These are phyloP conservation scores for Tuber calosporum DNA, from an alignment of 495 filamentous ascomycete species.

Conservation along the genomic window DNA sequence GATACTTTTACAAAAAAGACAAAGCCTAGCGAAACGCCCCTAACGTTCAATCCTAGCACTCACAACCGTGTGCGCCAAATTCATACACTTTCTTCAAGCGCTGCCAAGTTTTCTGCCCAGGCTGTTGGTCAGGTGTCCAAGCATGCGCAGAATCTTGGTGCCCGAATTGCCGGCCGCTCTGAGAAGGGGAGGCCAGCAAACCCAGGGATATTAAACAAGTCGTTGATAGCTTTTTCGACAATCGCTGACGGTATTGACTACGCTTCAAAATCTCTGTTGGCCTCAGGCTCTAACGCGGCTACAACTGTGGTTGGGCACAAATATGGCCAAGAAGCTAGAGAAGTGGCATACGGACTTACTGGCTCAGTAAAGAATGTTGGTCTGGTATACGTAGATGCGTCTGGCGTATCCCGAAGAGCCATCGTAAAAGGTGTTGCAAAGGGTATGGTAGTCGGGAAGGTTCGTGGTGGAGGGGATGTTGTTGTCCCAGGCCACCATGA, in stretches of 20 bases:
- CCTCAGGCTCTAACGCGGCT: conserved; percentile 64
- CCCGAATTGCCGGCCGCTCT: conserved; percentile 54
- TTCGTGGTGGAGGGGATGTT: conserved; percentile 72
- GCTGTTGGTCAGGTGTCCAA: conserved; percentile 75
- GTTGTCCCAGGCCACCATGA: conserved; percentile 78
- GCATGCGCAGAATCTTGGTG: conserved; percentile 82
- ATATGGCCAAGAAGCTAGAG: conserved; percentile 77
- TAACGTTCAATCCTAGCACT: conserved; percentile 80
- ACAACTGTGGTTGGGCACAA: conserved; percentile 73
- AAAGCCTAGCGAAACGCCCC: conserved; percentile 64
- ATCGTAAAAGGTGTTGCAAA: conserved; percentile 90
- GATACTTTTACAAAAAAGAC: conserved; percentile 73
- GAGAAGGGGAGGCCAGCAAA: conserved; percentile 55
- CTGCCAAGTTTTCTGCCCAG: conserved; percentile 70
- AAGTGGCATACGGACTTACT: conserved; percentile 62
- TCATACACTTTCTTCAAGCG: conserved; percentile 66
- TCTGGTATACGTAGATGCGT: conserved; percentile 94
- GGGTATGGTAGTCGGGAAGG: conserved; percentile 93
- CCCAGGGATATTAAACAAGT: conserved; percentile 88
- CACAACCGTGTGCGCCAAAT: conserved; percentile 80
- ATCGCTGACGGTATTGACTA: conserved; percentile 89
- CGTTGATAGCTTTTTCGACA: conserved; percentile 91
- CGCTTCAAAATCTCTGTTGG: conserved; percentile 66
- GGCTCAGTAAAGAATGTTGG: conserved; percentile 92
- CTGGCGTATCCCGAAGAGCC: conserved; percentile 79